Evolutionary conservation across 2,329 filamentous ascomycete genomes (phyloP), one percentile per base, ranked within the genome.

Genomic region (Colletotrichum liriopes): DNA sequence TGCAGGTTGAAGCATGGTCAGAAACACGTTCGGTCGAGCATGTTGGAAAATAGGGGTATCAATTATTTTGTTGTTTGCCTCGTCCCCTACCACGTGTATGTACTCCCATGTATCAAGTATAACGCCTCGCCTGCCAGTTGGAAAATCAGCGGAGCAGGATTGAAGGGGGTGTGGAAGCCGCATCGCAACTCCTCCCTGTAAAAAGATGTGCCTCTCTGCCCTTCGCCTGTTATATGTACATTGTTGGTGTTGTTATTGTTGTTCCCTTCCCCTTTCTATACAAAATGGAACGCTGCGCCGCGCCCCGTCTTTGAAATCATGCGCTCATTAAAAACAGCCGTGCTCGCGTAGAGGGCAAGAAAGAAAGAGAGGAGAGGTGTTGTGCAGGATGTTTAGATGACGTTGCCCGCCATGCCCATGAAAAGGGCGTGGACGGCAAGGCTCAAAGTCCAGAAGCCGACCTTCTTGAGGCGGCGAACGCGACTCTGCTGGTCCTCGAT

Each of bases 381-480:
- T 63, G 18, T 8, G 47, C 8, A 35, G 2, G 37, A 8, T 16
- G 7, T 9, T 78, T 76, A 90, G 62, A 91, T 87, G 72, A 92
- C 85, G 75, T 95, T 96, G 20, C 96, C 96, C 5, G 95, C 96
- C 87, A 98, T 93, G 12, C 96, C 96, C 84, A 98, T 93, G 79
- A 98, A 96, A 45, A 99, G 88, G 3, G 96, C 96, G 80, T 99
- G 96, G 9, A 96, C 93, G 8, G 96, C 94, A 69, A 99, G 86
- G 77, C 96, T 95, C 67, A 98, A 87, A 3, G 95, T 98, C 96
- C 96, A 99, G 78, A 98, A 92, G 41, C 96, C 96, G 37, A 98
- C 96, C 83, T 98, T 98, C 81, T 95, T 97, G 80, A 99, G 93
- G 55, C 96, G 89, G 62, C 96, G 89, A 76, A 94, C 93, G 64